A percentile compares a stretch with the other conserved stretches of the same genome.
phyloP scores from a whole-genome alignment of 106 monocot genomes.

The Phalaenopsis equestris region DNA sequence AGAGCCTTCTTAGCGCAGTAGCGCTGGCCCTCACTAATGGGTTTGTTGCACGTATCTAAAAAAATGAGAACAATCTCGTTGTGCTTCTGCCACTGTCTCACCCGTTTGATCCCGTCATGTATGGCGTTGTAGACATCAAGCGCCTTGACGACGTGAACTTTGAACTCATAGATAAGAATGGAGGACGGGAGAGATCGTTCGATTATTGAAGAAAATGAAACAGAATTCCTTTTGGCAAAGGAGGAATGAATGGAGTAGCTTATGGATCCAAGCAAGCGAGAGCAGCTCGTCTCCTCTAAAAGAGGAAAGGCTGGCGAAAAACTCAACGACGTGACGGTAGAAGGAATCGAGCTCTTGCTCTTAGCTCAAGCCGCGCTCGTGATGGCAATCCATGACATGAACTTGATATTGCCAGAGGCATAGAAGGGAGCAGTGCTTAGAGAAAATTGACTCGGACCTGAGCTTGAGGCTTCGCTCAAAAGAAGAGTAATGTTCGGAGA shows the following conservation, averaged over 20 bases:
- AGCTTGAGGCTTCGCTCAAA: slow-evolving; percentile 50
- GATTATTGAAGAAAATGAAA: slow-evolving; percentile 20
- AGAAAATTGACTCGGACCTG: slow-evolving; percentile 41
- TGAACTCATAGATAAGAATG: slow-evolving; percentile 42
- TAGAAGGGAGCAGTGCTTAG: slow-evolving; percentile 40
- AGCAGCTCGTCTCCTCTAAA: slow-evolving; percentile 15
- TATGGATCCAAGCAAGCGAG: slow-evolving; percentile 14
- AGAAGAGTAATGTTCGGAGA: slow-evolving; percentile 67
- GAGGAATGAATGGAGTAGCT: slow-evolving; percentile 41
- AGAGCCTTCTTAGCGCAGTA: slow-evolving; percentile 76
- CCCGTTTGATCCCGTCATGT: slow-evolving; percentile 38
- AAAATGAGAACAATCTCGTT: slow-evolving; percentile 35
- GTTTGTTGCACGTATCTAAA: slow-evolving; percentile 2
- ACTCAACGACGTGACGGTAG: slow-evolving; percentile 44
- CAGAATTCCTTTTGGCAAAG: slow-evolving; percentile 56
- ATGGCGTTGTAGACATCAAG: slow-evolving; percentile 70
- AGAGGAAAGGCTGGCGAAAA: slow-evolving; percentile 41
- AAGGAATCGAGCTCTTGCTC: slow-evolving; percentile 48
- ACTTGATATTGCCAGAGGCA: slow-evolving; percentile 41
- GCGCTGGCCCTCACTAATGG: slow-evolving; percentile 57
- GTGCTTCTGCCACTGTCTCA: slow-evolving; percentile 46
- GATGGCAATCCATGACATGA: slow-evolving; percentile 17
- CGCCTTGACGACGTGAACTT: slow-evolving; percentile 53
- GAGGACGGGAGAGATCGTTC: slow-evolving; percentile 14
- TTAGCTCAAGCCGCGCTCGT: slow-evolving; percentile 7